Evolutionary conservation across 176 grass and related monocot species (phyloP).

Genomic region (Neostapfia colusana): DNA sequence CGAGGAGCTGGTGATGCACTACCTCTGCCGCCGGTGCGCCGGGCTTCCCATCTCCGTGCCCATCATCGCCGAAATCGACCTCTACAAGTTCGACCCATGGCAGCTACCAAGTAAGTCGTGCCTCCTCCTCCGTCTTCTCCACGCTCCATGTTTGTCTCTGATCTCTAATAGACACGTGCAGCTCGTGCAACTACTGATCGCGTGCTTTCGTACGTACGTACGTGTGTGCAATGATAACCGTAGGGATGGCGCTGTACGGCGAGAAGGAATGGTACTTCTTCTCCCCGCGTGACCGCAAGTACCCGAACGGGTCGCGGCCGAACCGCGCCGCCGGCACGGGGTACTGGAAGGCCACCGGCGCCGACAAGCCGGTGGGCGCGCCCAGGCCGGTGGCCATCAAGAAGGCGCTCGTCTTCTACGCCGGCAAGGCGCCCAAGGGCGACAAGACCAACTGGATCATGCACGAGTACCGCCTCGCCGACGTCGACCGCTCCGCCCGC

Average conservation of each 20-base stretch:
- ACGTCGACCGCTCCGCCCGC: slow-evolving; percentile 68
- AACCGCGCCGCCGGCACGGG: slow-evolving; percentile 65
- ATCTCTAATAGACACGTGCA: neutral
- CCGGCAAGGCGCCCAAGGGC: slow-evolving; percentile 78
- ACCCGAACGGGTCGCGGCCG: slow-evolving; percentile 79
- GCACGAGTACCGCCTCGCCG: slow-evolving; percentile 88
- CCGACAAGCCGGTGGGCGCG: slow-evolving; percentile 71
- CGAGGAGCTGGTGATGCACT: slow-evolving; percentile 81
- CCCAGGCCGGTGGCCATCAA: slow-evolving; percentile 66
- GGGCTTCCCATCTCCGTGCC: slow-evolving; percentile 54
- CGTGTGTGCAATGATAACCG: neutral
- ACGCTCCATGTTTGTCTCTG: too few species aligned
- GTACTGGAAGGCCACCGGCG: slow-evolving; percentile 87
- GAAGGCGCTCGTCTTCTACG: slow-evolving; percentile 83
- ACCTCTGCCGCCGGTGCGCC: slow-evolving; percentile 58
- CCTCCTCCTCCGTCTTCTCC: neutral
- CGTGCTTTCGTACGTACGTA: too few species aligned
- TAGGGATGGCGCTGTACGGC: slow-evolving; percentile 67
- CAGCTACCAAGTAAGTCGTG: slow-evolving; percentile 51
- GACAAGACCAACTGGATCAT: slow-evolving; percentile 88
- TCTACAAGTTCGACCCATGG: slow-evolving; percentile 92
- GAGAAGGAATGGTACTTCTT: slow-evolving; percentile 96
- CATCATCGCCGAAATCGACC: slow-evolving; percentile 89
- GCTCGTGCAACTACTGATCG: neutral
- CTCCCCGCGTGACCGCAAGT: slow-evolving; percentile 77